Evolutionary conservation across 257 asterid genomes (phyloP).

Genomic region (Striga asiatica): DNA sequence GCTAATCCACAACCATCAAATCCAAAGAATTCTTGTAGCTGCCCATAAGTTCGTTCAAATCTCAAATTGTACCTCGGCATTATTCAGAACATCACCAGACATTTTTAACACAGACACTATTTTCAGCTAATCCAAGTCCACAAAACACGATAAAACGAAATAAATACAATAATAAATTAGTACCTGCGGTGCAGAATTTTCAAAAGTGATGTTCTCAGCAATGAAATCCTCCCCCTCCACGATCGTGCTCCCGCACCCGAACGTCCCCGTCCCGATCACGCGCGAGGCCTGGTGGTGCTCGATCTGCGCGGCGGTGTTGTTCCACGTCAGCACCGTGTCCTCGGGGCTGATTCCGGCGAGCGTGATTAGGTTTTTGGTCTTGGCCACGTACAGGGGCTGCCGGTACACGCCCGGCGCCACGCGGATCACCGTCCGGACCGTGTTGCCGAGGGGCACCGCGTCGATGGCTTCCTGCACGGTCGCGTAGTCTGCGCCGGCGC

Average conservation of each 20-base stretch:
- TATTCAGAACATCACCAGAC: neutral
- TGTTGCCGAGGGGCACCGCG: conserved; percentile 67
- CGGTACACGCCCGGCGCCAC: conserved; percentile 67
- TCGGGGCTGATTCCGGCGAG: conserved; percentile 75
- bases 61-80: neutral
- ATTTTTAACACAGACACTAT: neutral
- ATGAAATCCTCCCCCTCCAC: conserved; percentile 96
- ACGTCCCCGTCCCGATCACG: conserved; percentile 90
- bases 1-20: neutral
- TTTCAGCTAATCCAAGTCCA: neutral
- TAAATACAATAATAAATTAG: neutral
- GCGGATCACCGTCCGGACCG: conserved; percentile 62
- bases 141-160: neutral
- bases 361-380: conserved; percentile 76
- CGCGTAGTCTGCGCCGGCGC: conserved; percentile 49
- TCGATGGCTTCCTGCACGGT: conserved; percentile 96
- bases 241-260: conserved; percentile 78
- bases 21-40: neutral
- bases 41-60: neutral
- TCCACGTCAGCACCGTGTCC: conserved; percentile 69
- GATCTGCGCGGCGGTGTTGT: conserved; percentile 69
- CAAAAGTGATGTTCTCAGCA: conserved; percentile 92
- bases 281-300: conserved; percentile 88
- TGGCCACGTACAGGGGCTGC: conserved; percentile 80
- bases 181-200: conserved; percentile 82